Evolutionary conservation across 1,284 basidiomycete genomes (phyloP).

Genomic region (Coniferiporia weirii): DNA sequence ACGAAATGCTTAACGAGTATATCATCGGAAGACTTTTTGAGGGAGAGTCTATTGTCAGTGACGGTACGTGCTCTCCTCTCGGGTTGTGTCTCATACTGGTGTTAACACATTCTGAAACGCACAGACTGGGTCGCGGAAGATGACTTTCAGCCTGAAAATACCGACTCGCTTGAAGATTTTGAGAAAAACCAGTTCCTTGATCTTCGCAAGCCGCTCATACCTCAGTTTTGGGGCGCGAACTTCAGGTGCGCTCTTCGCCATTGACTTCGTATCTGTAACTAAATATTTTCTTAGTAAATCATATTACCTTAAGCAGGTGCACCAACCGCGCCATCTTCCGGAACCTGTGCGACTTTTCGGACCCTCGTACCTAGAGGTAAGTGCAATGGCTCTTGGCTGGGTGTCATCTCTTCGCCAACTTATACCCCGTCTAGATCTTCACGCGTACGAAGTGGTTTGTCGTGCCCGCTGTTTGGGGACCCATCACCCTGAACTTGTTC

Average conservation of each 20-base stretch:
- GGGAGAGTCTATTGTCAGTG: slow-evolving; percentile 70
- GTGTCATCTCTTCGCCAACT: neutral
- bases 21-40: slow-evolving; percentile 75
- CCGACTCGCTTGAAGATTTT: slow-evolving; percentile 73
- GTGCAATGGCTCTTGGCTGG: slow-evolving; percentile 17
- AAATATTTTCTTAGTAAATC: slow-evolving; percentile 57
- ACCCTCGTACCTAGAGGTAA: slow-evolving; percentile 74
- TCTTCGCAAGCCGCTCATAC: slow-evolving; percentile 78
- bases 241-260: slow-evolving; percentile 50
- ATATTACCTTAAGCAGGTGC: slow-evolving; percentile 95
- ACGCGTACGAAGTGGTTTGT: slow-evolving; percentile 94
- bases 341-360: slow-evolving; percentile 88
- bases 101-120: neutral
- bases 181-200: slow-evolving; percentile 92
- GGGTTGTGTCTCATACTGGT: neutral
- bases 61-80: slow-evolving; percentile 46
- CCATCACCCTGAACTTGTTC: slow-evolving; percentile 81
- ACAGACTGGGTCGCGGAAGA: slow-evolving; percentile 84
- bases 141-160: slow-evolving; percentile 86
- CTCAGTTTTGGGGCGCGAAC: slow-evolving; percentile 80
- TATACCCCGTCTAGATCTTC: slow-evolving; percentile 48
- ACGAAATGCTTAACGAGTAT: slow-evolving; percentile 89
- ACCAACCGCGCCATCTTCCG: slow-evolving; percentile 89
- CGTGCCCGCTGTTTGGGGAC: slow-evolving; percentile 89
- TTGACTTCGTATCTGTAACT: slow-evolving; percentile 5